These are phyloP conservation scores for Backusella circina DNA, from an alignment of 192 early-diverging fungal genomes.

Conservation along the genomic window DNA sequence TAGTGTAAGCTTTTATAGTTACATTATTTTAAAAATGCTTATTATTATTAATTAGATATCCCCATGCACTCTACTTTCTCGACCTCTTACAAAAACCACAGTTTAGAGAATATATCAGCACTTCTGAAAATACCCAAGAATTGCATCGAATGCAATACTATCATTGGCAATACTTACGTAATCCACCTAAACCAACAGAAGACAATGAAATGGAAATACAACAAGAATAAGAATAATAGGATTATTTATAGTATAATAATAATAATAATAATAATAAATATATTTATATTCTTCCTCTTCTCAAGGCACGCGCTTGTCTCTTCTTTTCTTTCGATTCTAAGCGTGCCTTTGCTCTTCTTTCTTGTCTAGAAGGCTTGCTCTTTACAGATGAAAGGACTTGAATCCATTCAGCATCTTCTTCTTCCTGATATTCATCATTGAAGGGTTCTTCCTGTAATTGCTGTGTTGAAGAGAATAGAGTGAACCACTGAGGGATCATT, in stretches of 20 bases:
- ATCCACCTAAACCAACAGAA: constrained; percentile 22
- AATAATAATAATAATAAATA: neutral
- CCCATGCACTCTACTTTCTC: constrained; percentile 82
- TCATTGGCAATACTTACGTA: constrained; percentile 66
- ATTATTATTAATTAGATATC: constrained; percentile 57
- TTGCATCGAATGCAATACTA: constrained; percentile 80
- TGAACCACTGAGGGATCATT: neutral
- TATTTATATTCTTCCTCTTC: neutral
- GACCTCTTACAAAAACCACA: constrained; percentile 77
- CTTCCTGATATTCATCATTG: neutral
- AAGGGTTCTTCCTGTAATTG: neutral
- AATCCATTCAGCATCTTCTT: neutral
- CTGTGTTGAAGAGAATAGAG: neutral
- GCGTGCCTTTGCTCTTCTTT: constrained; percentile 12
- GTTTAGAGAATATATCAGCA: constrained; percentile 76
- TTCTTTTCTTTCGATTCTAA: constrained; percentile 15
- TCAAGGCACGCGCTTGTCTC: constrained; percentile 7
- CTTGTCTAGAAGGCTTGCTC: constrained; percentile 13
- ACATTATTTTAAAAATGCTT: neutral
- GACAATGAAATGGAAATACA: neutral
- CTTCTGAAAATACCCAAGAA: constrained; percentile 65
- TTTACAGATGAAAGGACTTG: neutral
- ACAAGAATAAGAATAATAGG: neutral
- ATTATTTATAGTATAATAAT: neutral
- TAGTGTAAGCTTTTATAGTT: constrained; percentile 53